These are phyloP conservation scores for Dryadomyces quercus-mongolicae DNA, from an alignment of 2,329 filamentous ascomycete species.

Conservation along the genomic window DNA sequence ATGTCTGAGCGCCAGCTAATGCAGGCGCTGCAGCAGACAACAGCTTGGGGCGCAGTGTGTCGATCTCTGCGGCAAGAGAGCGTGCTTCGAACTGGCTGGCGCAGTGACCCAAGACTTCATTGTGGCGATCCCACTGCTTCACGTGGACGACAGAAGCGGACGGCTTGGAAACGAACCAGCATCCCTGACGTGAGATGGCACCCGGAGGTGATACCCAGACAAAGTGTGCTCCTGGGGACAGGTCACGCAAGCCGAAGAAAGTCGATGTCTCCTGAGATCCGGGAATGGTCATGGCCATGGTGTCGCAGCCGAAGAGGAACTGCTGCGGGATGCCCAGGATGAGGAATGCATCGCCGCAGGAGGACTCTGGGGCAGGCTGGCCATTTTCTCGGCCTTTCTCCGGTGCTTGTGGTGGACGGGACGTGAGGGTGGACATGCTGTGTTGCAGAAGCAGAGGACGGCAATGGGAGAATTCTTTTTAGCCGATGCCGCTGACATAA, in stretches of 20 bases:
- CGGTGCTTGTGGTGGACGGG: no score
- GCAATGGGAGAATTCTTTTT: not conserved
- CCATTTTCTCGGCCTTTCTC: not conserved
- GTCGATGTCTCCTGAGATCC: constrained; percentile 13
- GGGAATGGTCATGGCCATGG: constrained; percentile 30
- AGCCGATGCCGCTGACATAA: not conserved
- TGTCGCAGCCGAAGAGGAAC: constrained; percentile 42
- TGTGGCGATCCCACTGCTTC: constrained; percentile 43
- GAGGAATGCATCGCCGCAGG: constrained; percentile 38
- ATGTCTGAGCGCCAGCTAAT: constrained; percentile 19
- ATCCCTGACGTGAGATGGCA: constrained; percentile 39
- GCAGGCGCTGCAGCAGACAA: no score
- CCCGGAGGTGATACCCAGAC: constrained; percentile 43
- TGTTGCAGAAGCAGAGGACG: not conserved
- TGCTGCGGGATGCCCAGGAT: constrained; percentile 37
- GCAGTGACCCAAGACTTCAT: constrained; percentile 41
- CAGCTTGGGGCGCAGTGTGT: constrained; percentile 27
- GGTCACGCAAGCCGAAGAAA: constrained; percentile 41
- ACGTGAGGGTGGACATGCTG: not conserved
- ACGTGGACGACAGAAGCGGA: constrained; percentile 25
- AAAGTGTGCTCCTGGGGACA: constrained; percentile 45
- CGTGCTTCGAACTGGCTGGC: constrained; percentile 29
- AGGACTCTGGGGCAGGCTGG: constrained; percentile 10
- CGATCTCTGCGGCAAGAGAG: constrained; percentile 29
- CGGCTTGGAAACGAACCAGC: constrained; percentile 37